These are phyloP conservation scores for Zopfia rhizophila DNA, from an alignment of 2,329 filamentous ascomycete genomes.

Conservation along the genomic window DNA sequence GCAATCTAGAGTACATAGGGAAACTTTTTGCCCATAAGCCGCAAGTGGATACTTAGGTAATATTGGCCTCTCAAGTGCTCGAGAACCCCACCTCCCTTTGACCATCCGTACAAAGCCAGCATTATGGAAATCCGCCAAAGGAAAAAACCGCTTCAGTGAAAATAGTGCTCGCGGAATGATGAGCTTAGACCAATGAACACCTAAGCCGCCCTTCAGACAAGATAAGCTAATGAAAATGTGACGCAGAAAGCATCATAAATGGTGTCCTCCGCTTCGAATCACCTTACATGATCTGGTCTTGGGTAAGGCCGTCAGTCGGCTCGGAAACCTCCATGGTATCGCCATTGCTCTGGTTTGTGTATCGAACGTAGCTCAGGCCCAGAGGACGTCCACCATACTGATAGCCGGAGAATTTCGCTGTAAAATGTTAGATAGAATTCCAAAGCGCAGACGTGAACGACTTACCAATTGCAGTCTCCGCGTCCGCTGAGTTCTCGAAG, in stretches of 20 bases:
- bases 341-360: conserved; percentile 72
- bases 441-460: conserved; percentile 1
- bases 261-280: not conserved
- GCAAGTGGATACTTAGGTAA: conserved; percentile 26
- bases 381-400: conserved; percentile 96
- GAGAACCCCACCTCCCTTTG: no score
- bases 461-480: conserved; percentile 86
- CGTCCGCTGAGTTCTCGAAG: conserved; percentile 83
- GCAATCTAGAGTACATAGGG: conserved; percentile 48
- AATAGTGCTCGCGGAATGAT: no score
- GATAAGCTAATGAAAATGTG: not conserved
- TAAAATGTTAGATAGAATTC: conserved; percentile 34
- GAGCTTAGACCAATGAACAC: conserved; percentile 9
- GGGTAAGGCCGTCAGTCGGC: conserved; percentile 76
- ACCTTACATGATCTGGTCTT: conserved; percentile 95
- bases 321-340: conserved; percentile 86
- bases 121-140: no score
- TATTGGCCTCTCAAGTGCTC: no score
- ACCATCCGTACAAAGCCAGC: no score
- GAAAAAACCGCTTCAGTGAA: no score
- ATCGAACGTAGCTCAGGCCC: conserved; percentile 93
- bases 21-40: conserved; percentile 38
- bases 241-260: not conserved
- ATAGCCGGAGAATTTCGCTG: conserved; percentile 95
- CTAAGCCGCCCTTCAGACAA: conserved; percentile 1